Evolutionary conservation across 345 rosid genomes (phyloP), one percentile per base, ranked within the genome.

Genomic region (Psidium guajava): DNA sequence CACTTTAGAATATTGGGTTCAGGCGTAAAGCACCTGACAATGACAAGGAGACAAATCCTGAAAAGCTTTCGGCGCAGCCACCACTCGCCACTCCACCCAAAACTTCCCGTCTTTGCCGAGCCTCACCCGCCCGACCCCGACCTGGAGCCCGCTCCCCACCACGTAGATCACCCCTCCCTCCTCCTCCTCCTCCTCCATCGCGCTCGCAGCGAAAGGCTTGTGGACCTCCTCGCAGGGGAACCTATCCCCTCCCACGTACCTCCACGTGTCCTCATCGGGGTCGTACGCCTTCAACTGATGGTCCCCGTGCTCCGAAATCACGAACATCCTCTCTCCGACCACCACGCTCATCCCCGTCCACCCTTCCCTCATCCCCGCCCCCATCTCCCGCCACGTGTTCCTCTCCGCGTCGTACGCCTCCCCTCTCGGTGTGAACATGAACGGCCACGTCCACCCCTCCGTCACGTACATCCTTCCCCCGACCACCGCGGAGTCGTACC

Each of bases 401-500:
- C 4, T 54, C 0, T 85, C 88, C 2, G 87, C 81, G 14, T 92
- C 93, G 86, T 94, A 95, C 58, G 92, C 92, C 44, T 86, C 88
- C 22, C 93, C 98, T 22, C 91, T 89, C 8, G 97, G 98, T 7
- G 94, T 87, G 50, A 90, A 91, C 85, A 85, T 82, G 82, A 95
- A 95, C 8, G 98, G 98, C 98, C 98, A 95, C 52, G 92, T 91
- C 97, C 98, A 95, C 9, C 98, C 98, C 59, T 95, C 97, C 9
- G 97, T 93, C 53, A 94, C 92, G 36, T 89, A 90, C 91, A 94
- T 83, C 88, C 83, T 88, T 32, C 81, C 80, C 28, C 92, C 92
- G 5, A 93, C 27, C 88, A 93, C 94, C 11, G 96, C 95, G 0
- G 98, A 92, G 82, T 95, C 97, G 87, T 95, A 95, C 91, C 90